Evolutionary conservation across 2,329 filamentous ascomycete genomes (phyloP).

Genomic region (Cadophora sp.): DNA sequence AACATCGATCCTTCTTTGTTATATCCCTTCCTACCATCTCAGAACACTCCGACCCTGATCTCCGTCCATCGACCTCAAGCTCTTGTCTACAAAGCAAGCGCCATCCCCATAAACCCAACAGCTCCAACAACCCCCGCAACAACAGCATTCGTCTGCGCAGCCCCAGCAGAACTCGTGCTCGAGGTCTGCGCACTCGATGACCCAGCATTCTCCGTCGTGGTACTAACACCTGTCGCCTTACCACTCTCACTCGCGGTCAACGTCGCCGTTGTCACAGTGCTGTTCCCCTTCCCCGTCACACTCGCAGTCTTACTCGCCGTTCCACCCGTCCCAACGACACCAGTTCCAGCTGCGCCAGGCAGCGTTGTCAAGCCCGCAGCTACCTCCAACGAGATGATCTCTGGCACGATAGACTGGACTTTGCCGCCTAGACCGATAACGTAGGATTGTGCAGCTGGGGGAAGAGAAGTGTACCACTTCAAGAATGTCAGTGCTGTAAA

Average conservation of each 20-base stretch:
- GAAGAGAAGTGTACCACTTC: not conserved
- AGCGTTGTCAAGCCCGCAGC: not conserved
- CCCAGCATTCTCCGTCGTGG: conserved; percentile 4
- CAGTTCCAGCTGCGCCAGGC: not conserved
- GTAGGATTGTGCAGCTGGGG: not conserved
- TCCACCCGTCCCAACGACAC: not conserved
- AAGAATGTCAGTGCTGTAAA: no score
- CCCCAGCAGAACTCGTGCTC: conserved; percentile 19
- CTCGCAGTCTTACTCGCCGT: not conserved
- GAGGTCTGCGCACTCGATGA: conserved; percentile 15
- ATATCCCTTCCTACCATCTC: not conserved
- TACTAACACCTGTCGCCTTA: not conserved
- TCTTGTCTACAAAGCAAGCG: conserved; percentile 27
- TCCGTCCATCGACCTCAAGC: no score
- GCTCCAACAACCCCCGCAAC: conserved; percentile 30
- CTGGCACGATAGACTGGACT: not conserved
- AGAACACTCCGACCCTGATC: not conserved
- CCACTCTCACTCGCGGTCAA: not conserved
- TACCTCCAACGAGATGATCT: not conserved
- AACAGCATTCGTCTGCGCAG: conserved; percentile 22
- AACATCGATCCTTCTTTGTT: not conserved
- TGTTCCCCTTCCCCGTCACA: not conserved
- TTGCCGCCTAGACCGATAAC: not conserved
- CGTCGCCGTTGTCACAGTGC: not conserved
- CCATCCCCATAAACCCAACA: conserved; percentile 31